Conservation (phyloP, 768 basidiomycete genomes). For the Lentinula edodes region DNA sequence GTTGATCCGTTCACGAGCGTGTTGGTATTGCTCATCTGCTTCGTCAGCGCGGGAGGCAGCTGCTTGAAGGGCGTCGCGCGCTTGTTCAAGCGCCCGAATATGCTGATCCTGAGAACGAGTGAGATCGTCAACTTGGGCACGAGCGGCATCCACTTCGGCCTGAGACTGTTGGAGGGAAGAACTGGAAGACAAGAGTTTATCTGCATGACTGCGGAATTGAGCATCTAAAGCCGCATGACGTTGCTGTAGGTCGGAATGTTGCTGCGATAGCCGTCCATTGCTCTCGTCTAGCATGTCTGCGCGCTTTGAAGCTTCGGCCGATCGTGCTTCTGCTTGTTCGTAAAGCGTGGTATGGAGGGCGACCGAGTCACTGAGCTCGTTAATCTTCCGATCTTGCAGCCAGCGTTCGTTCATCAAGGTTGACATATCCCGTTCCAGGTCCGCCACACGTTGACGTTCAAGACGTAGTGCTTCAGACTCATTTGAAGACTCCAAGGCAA, state of each 20-base stretch:
- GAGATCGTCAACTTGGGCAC: slow-evolving; percentile 69
- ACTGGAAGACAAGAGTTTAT: slow-evolving; percentile 66
- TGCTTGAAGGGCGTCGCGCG: slow-evolving; percentile 68
- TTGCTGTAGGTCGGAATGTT: slow-evolving; percentile 67
- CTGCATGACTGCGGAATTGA: slow-evolving; percentile 69
- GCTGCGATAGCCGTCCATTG: slow-evolving; percentile 56
- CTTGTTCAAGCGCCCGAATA: slow-evolving; percentile 82
- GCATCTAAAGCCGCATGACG: slow-evolving; percentile 54
- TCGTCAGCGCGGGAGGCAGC: slow-evolving; percentile 77
- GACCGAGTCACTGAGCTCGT: slow-evolving; percentile 68
- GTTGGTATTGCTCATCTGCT: slow-evolving; percentile 67
- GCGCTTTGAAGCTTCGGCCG: slow-evolving; percentile 66
- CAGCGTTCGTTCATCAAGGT: slow-evolving; percentile 57
- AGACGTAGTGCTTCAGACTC: slow-evolving; percentile 61
- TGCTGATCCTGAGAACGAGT: slow-evolving; percentile 73
- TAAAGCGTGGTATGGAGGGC: slow-evolving; percentile 71
- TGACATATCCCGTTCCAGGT: slow-evolving; percentile 70
- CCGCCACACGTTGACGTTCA: slow-evolving; percentile 71
- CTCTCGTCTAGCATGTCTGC: slow-evolving; percentile 69
- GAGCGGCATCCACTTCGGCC: slow-evolving; percentile 64
- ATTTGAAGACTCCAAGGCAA: slow-evolving; percentile 71
- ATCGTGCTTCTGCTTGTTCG: slow-evolving; percentile 75
- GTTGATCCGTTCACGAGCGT: slow-evolving; percentile 61
- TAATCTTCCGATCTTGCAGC: slow-evolving; percentile 63
- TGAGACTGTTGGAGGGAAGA: slow-evolving; percentile 74